Percentiles rank a stretch among this genome's conserved stretches.
Evolutionary conservation across 225 moss, liverwort and hornwort species (phyloP).

Genomic region (Pseudisothecium myosuroides): DNA sequence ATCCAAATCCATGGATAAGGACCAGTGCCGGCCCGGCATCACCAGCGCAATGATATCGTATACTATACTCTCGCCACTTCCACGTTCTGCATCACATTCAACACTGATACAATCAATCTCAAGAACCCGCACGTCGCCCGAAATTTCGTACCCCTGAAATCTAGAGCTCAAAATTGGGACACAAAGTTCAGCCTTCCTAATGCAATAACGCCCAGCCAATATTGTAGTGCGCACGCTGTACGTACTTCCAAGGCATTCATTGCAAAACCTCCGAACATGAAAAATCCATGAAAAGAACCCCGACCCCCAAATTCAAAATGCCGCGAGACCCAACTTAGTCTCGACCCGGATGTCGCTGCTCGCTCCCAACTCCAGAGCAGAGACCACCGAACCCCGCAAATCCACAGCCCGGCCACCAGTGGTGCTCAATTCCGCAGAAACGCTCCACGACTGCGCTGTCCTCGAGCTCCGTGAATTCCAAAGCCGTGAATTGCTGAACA

Average conservation of each 20-base stretch:
- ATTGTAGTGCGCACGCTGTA: neutral
- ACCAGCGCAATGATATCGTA: constrained; percentile 76
- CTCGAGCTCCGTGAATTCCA: neutral
- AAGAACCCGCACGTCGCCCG: neutral
- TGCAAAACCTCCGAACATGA: neutral
- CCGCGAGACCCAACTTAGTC: constrained; percentile 4
- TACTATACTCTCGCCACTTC: constrained; percentile 72
- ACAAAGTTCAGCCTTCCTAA: neutral
- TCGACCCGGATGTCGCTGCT: constrained; percentile 1
- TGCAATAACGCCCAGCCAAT: neutral
- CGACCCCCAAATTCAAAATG: neutral
- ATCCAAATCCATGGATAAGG: constrained; percentile 83
- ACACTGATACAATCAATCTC: neutral
- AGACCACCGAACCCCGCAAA: neutral
- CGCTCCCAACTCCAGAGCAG: neutral
- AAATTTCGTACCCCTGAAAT: neutral
- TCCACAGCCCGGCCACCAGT: neutral
- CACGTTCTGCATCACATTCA: constrained; percentile 38
- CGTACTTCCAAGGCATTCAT: neutral
- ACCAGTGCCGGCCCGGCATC: constrained; percentile 55
- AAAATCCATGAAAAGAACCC: neutral
- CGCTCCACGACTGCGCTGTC: neutral
- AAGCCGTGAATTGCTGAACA: neutral
- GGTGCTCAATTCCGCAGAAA: constrained; percentile 3
- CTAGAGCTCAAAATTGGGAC: neutral